Conservation (phyloP, 805 yeast species). For the Sungouiella thailandica region DNA sequence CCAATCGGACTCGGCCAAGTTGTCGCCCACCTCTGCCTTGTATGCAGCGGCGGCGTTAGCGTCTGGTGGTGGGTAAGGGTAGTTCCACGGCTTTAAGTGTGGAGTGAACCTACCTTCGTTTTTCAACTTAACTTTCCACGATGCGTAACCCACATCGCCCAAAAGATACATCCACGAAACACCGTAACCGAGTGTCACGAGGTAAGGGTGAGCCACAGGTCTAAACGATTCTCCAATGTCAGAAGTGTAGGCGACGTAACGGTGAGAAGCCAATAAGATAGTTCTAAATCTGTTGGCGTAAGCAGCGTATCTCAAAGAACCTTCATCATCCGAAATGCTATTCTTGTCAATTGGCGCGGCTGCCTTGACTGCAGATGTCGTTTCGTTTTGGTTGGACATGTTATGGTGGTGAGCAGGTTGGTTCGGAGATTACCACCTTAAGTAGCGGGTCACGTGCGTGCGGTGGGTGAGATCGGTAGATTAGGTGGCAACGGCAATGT, state of each 20-base stretch:
- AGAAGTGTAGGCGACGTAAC: conserved; percentile 82
- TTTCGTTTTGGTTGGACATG: neutral
- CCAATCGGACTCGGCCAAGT: conserved; percentile 57
- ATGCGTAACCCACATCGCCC: conserved; percentile 69
- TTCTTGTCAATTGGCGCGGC: neutral
- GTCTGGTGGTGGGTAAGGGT: conserved; percentile 38
- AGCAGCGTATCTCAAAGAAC: conserved; percentile 66
- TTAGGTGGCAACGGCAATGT: no score
- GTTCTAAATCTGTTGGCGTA: conserved; percentile 74
- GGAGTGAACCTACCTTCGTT: conserved; percentile 59
- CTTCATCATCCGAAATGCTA: conserved; percentile 14
- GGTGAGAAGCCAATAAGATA: conserved; percentile 64
- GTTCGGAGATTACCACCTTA: neutral
- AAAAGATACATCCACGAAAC: conserved; percentile 71
- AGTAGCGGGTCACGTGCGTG: no score
- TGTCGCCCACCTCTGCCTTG: conserved; percentile 16
- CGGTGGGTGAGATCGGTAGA: no score
- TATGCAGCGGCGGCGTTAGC: conserved; percentile 33
- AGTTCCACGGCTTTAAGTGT: conserved; percentile 66
- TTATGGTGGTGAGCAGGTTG: neutral
- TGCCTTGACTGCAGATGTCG: neutral
- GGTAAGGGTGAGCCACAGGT: conserved; percentile 66
- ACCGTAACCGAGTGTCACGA: conserved; percentile 66
- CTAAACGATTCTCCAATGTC: conserved; percentile 85
- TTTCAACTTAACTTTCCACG: conserved; percentile 66